A percentile compares a stretch with the other conserved stretches of the same genome.
Evolutionary conservation across 2,329 filamentous ascomycete species (phyloP).

Genomic region (Ceratocystis smalleyi): DNA sequence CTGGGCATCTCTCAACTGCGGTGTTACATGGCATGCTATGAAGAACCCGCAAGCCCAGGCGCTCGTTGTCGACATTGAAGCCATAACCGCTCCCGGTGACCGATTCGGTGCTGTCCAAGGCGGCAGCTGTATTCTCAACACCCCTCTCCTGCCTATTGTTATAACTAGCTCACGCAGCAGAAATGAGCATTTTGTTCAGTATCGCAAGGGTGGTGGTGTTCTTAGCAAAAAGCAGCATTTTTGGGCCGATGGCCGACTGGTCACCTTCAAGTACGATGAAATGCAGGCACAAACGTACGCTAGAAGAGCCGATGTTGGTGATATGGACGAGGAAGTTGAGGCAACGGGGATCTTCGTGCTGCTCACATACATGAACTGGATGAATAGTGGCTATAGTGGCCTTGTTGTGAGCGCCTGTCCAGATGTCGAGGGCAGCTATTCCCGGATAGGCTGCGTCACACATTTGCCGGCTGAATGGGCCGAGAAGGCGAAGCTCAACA

Average conservation of each 20-base stretch:
- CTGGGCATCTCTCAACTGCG: slow-evolving; percentile 15
- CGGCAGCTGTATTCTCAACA: slow-evolving; percentile 16
- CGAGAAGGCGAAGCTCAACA: slow-evolving; percentile 16
- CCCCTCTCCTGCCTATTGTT: slow-evolving; percentile 14
- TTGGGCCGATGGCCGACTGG: slow-evolving; percentile 15
- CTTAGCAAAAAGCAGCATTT: slow-evolving; percentile 16
- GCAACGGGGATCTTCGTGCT: slow-evolving; percentile 14
- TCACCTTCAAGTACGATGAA: slow-evolving; percentile 16
- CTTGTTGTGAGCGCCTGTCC: slow-evolving; percentile 15
- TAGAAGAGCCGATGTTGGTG: background rate
- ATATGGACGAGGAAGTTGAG: slow-evolving; percentile 15
- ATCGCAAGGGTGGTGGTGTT: slow-evolving; percentile 15
- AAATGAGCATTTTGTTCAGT: slow-evolving; percentile 14
- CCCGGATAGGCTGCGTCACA: slow-evolving; percentile 14
- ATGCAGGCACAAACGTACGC: slow-evolving; percentile 15
- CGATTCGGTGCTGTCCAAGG: slow-evolving; percentile 13
- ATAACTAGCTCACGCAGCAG: slow-evolving; percentile 12
- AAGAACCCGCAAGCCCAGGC: slow-evolving; percentile 16
- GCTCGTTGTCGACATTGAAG: slow-evolving; percentile 15
- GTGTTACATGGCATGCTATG: slow-evolving; percentile 17
- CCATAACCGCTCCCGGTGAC: slow-evolving; percentile 5
- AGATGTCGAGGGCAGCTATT: slow-evolving; percentile 12
- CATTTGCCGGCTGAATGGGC: slow-evolving; percentile 15
- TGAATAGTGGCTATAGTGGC: slow-evolving; percentile 15
- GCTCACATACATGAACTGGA: slow-evolving; percentile 17